Evolutionary conservation across 495 filamentous ascomycete genomes (phyloP).

Genomic region (Penicillium simplicissimum): DNA sequence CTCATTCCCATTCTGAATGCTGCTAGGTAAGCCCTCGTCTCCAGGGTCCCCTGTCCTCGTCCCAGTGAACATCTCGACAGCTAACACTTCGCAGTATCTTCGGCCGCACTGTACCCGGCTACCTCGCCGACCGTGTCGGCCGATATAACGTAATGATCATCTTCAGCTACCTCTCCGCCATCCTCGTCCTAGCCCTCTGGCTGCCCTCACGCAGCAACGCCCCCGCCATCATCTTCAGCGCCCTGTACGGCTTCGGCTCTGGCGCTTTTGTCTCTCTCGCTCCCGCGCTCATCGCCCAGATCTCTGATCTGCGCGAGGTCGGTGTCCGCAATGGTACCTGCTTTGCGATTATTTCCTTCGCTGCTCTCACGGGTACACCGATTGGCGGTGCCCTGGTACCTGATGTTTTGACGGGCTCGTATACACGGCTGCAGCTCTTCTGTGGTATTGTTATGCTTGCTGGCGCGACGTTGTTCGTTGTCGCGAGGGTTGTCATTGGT

Average conservation of each 20-base stretch:
- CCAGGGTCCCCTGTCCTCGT: background rate
- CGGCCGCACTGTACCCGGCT: conserved; percentile 74
- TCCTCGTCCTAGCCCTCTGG: conserved; percentile 71
- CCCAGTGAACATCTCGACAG: background rate
- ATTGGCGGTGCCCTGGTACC: conserved; percentile 70
- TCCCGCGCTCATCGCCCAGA: conserved; percentile 62
- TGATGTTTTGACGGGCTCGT: conserved; percentile 53
- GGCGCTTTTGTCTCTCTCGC: conserved; percentile 69
- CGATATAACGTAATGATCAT: conserved; percentile 73
- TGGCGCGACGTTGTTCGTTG: conserved; percentile 51
- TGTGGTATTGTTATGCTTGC: conserved; percentile 60
- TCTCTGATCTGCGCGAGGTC: conserved; percentile 71
- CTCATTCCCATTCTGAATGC: conserved; percentile 73
- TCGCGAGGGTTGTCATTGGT: conserved; percentile 38
- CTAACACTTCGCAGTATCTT: conserved; percentile 50
- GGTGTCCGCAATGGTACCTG: conserved; percentile 69
- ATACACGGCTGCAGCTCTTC: conserved; percentile 64
- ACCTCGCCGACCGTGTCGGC: conserved; percentile 69
- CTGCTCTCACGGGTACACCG: conserved; percentile 67
- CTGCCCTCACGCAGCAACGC: conserved; percentile 60
- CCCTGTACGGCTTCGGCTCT: conserved; percentile 70
- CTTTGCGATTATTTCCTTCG: conserved; percentile 64
- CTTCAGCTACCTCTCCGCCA: conserved; percentile 57
- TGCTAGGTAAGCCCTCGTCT: conserved; percentile 47
- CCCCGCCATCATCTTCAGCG: conserved; percentile 64